Conservation (phyloP, 2,329 filamentous ascomycete genomes). For the Aspergillus luchuensis region DNA sequence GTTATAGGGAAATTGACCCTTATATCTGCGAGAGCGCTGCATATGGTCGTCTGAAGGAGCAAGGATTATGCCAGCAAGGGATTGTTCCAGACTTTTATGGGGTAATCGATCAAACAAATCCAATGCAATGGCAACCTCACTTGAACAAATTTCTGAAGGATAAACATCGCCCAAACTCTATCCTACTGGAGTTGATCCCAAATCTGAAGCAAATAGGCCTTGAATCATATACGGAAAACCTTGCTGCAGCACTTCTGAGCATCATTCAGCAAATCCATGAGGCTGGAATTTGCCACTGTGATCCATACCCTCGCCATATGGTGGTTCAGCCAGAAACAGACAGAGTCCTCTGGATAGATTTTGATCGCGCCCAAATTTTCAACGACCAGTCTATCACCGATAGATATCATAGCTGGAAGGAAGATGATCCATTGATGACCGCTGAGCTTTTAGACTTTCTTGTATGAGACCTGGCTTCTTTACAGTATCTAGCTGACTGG, state of each 20-base stretch:
- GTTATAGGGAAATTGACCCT: background rate
- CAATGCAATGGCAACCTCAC: background rate
- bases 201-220: slow-evolving; percentile 14
- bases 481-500: too few species aligned
- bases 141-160: slow-evolving; percentile 12
- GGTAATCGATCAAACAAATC: background rate
- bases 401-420: too few species aligned
- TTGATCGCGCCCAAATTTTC: slow-evolving; percentile 20
- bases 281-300: slow-evolving; percentile 18
- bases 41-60: slow-evolving; percentile 3
- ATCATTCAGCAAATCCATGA: slow-evolving; percentile 17
- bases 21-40: slow-evolving; percentile 8
- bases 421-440: background rate
- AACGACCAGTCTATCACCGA: slow-evolving; percentile 1
- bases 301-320: slow-evolving; percentile 21
- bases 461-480: too few species aligned
- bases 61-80: slow-evolving; percentile 2
- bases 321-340: slow-evolving; percentile 10
- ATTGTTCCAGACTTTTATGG: slow-evolving; percentile 8
- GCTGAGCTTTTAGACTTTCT: too few species aligned
- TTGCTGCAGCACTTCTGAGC: slow-evolving; percentile 6
- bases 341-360: slow-evolving; percentile 22
- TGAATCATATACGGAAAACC: slow-evolving; percentile 12
- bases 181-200: slow-evolving; percentile 21
- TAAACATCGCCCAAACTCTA: slow-evolving; percentile 15